These are phyloP conservation scores for Cylindrodendrum hubeiense DNA, from an alignment of 2,329 filamentous ascomycete species.

Conservation along the genomic window DNA sequence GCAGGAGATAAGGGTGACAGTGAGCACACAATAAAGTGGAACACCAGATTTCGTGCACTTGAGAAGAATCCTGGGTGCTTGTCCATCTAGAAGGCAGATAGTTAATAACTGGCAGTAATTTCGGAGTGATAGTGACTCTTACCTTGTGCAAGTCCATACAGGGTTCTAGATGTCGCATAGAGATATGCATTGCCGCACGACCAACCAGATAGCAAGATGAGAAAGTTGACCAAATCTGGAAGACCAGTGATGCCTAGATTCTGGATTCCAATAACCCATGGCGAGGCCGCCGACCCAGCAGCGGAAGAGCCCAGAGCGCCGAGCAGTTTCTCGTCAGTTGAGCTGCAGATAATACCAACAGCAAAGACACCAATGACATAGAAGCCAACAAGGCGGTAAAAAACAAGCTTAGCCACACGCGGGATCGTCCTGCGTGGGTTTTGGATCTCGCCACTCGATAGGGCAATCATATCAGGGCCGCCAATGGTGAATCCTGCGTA, in stretches of 20 bases:
- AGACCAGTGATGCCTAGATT: slow-evolving; percentile 64
- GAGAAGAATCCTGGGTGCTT: slow-evolving; percentile 63
- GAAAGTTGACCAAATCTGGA: slow-evolving; percentile 68
- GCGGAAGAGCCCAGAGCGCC: slow-evolving; percentile 58
- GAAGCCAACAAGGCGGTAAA: slow-evolving; percentile 78
- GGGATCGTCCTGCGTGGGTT: slow-evolving; percentile 76
- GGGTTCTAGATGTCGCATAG: slow-evolving; percentile 59
- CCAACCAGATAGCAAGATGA: slow-evolving; percentile 67
- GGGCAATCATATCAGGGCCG: slow-evolving; percentile 75
- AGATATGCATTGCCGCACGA: slow-evolving; percentile 61
- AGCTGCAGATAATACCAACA: slow-evolving; percentile 66
- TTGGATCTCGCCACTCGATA: slow-evolving; percentile 69
- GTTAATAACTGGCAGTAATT: neutral
- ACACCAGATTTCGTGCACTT: slow-evolving; percentile 71
- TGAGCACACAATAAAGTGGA: slow-evolving; percentile 65
- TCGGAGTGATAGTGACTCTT: neutral
- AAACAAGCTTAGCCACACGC: slow-evolving; percentile 78
- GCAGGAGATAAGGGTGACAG: slow-evolving; percentile 61
- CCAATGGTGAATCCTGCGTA: slow-evolving; percentile 77
- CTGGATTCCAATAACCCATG: slow-evolving; percentile 72
- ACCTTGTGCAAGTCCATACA: slow-evolving; percentile 60
- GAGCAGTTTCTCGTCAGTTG: slow-evolving; percentile 58
- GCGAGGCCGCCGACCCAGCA: slow-evolving; percentile 68
- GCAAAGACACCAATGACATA: slow-evolving; percentile 74
- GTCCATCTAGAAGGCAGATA: slow-evolving; percentile 48